Conservation (phyloP, 2,329 filamentous ascomycete species). For the Mariannaea elegans region DNA sequence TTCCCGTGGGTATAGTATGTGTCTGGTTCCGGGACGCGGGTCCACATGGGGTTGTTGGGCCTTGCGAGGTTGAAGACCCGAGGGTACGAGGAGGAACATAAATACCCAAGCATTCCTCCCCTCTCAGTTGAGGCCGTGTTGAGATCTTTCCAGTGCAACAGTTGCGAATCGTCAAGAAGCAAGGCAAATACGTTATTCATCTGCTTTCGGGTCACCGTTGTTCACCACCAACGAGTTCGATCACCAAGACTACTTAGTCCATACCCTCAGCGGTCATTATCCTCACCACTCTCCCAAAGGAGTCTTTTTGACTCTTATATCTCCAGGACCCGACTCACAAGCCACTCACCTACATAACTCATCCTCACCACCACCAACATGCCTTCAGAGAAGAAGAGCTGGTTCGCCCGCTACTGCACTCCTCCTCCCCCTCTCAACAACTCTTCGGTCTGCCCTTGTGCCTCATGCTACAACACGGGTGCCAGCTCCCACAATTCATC, state of each 20-base stretch:
- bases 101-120: constrained; percentile 33
- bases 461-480: constrained; percentile 44
- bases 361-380: constrained; percentile 30
- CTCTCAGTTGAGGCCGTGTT: constrained; percentile 2
- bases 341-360: constrained; percentile 2
- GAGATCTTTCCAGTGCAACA: not conserved
- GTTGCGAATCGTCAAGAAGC: no score
- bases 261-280: constrained; percentile 16
- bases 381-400: constrained; percentile 46
- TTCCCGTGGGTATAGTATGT: no score
- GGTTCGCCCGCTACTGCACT: constrained; percentile 53
- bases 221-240: no score
- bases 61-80: constrained; percentile 10
- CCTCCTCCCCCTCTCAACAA: constrained; percentile 49
- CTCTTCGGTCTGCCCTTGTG: constrained; percentile 48
- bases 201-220: no score
- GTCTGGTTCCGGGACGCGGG: not conserved
- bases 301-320: not conserved
- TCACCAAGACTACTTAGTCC: not conserved
- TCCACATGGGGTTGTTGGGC: not conserved
- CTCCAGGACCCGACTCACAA: not conserved
- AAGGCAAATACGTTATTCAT: no score
- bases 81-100: constrained; percentile 26
- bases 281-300: no score
- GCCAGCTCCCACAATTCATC: constrained; percentile 26